Conservation (phyloP, 352 stramenopile species). For the Phytophthora fragariaefolia region DNA sequence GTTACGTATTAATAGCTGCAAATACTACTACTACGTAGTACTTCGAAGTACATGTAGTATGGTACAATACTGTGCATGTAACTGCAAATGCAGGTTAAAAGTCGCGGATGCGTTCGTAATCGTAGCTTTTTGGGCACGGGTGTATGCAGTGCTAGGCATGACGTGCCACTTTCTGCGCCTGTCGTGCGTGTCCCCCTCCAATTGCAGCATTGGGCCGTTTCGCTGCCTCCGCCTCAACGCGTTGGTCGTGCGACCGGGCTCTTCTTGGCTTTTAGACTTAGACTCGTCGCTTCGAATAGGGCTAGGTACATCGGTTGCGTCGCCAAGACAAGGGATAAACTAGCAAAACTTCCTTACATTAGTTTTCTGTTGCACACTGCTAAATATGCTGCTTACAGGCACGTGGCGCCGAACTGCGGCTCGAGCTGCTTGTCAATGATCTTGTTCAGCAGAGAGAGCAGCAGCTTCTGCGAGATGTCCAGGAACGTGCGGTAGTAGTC, state of each 20-base stretch:
- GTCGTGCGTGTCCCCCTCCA: background rate
- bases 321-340: background rate
- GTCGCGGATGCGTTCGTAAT: conserved; percentile 1
- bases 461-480: conserved; percentile 42
- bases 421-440: conserved; percentile 54
- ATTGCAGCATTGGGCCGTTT: background rate
- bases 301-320: too few species aligned
- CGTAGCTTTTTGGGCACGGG: conserved; percentile 8
- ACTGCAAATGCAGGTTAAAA: too few species aligned
- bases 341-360: conserved; percentile 14
- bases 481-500: conserved; percentile 56
- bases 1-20: too few species aligned
- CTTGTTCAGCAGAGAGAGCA: conserved; percentile 60
- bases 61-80: too few species aligned
- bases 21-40: too few species aligned
- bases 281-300: too few species aligned
- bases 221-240: background rate
- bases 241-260: too few species aligned
- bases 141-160: too few species aligned
- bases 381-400: conserved; percentile 37
- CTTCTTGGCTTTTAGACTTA: too few species aligned
- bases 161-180: too few species aligned
- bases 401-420: conserved; percentile 56
- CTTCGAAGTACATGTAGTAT: too few species aligned
- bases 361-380: background rate